Conservation (phyloP, 2,329 filamentous ascomycete species). For the Teratosphaeria zuluensis region DNA sequence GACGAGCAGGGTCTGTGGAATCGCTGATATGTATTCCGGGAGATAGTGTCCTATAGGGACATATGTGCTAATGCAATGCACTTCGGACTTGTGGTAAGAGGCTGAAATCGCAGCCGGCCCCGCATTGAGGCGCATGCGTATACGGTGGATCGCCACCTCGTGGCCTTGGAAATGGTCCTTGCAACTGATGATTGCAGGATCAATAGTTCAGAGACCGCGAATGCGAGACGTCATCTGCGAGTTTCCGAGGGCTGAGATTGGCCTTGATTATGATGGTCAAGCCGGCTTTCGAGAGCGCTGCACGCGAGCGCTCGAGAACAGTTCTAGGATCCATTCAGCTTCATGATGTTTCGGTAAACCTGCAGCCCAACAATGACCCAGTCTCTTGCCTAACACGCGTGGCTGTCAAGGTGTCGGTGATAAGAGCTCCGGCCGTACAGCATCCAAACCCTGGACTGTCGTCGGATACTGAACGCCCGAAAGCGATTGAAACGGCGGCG, state of each 20-base stretch:
- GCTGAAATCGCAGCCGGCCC: background rate
- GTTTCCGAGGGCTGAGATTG: background rate
- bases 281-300: background rate
- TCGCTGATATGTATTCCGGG: background rate
- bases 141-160: background rate
- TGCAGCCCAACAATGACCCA: background rate
- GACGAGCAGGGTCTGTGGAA: background rate
- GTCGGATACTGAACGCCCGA: too few species aligned
- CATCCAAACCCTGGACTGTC: too few species aligned
- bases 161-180: background rate
- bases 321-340: background rate
- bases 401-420: background rate
- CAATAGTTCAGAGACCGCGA: background rate
- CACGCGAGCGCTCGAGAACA: background rate
- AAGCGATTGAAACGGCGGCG: background rate
- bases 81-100: background rate
- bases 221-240: background rate
- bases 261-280: too few species aligned
- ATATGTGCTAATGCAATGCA: background rate
- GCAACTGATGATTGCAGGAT: background rate
- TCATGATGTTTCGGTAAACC: background rate
- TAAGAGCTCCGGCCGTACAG: background rate
- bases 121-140: background rate
- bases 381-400: background rate
- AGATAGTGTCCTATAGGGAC: background rate